Conservation (phyloP, 2,329 filamentous ascomycete genomes). For the Claviceps lovelessii region DNA sequence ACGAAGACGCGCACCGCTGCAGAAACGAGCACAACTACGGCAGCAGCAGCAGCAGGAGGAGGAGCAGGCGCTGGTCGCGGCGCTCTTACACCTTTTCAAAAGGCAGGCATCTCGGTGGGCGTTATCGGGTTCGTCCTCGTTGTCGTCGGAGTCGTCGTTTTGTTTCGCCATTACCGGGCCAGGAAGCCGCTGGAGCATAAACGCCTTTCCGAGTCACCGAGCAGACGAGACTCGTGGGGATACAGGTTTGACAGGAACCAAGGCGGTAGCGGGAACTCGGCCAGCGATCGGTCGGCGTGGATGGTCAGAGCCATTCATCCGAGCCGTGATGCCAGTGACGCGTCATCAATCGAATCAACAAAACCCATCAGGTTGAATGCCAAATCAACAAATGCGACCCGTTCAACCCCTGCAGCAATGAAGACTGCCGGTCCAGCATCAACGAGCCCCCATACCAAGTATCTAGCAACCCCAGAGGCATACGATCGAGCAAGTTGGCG, state of each 20-base stretch:
- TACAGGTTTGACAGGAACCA: conserved; percentile 16
- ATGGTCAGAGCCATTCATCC: conserved; percentile 12
- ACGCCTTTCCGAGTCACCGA: not conserved
- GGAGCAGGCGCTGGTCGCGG: conserved; percentile 6
- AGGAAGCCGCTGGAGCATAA: conserved; percentile 19
- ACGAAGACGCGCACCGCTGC: conserved; percentile 3
- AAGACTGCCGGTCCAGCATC: conserved; percentile 3
- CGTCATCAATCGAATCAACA: not conserved
- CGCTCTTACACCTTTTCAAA: conserved; percentile 27
- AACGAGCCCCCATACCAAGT: not conserved
- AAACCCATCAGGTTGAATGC: not conserved
- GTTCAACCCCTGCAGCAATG: not conserved
- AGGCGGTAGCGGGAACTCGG: conserved; percentile 6
- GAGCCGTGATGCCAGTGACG: conserved; percentile 9
- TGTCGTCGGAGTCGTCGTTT: conserved; percentile 31
- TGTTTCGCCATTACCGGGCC: conserved; percentile 28
- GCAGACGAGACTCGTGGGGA: conserved; percentile 22
- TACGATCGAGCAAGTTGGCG: conserved; percentile 19
- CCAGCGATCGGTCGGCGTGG: conserved; percentile 12
- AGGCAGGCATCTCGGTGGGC: conserved; percentile 45
- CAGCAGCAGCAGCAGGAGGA: conserved; percentile 3
- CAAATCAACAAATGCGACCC: not conserved
- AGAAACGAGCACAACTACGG: not conserved
- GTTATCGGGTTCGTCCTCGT: conserved; percentile 34
- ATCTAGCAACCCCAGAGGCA: conserved; percentile 8